Percentiles rank a stretch among this genome's conserved stretches.
These are phyloP conservation scores for Xeromyces bisporus DNA, from an alignment of 495 filamentous ascomycete species.

Conservation along the genomic window DNA sequence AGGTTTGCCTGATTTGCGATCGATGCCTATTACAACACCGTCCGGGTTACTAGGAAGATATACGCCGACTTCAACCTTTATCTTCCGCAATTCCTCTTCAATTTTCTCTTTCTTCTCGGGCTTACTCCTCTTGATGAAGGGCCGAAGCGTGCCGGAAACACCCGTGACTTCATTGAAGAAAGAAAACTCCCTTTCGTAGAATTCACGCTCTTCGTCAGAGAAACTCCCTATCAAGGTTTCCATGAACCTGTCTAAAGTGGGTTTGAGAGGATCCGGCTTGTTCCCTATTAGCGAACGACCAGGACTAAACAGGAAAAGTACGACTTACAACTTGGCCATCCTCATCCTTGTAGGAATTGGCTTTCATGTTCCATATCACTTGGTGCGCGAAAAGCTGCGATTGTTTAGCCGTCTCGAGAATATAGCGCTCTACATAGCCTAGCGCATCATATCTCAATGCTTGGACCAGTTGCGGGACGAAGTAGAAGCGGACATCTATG, in stretches of 20 bases:
- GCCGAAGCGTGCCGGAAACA: constrained; percentile 88
- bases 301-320: neutral
- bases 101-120: constrained; percentile 98
- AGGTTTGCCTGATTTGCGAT: constrained; percentile 92
- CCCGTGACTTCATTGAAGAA: constrained; percentile 97
- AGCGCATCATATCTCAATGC: constrained; percentile 86
- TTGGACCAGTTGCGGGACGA: constrained; percentile 95
- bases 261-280: constrained; percentile 83
- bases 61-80: constrained; percentile 89
- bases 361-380: constrained; percentile 99
- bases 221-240: constrained; percentile 68
- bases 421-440: constrained; percentile 92
- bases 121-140: constrained; percentile 82
- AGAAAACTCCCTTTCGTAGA: constrained; percentile 88
- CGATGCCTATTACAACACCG: constrained; percentile 90
- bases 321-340: constrained; percentile 65
- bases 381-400: constrained; percentile 97
- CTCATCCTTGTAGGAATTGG: constrained; percentile 95
- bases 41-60: constrained; percentile 96
- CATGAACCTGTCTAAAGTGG: constrained; percentile 82
- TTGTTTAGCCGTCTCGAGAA: constrained; percentile 85
- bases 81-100: constrained; percentile 92
- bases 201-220: constrained; percentile 53
- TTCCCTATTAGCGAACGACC: constrained; percentile 17
- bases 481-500: constrained; percentile 94